Conservation (phyloP, 441 rosid species). For the Populus hybrid region DNA sequence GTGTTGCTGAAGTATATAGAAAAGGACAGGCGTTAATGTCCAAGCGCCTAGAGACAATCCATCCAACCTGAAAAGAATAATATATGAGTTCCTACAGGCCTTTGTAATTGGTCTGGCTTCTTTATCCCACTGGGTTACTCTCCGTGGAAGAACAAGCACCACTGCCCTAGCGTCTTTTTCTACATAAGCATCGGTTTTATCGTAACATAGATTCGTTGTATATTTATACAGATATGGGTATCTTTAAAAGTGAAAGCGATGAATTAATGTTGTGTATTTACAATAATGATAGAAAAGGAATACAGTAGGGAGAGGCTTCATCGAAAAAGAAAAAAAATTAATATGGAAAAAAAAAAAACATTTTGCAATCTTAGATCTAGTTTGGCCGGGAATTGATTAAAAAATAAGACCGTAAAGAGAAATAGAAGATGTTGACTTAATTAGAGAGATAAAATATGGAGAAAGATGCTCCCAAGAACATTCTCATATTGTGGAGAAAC, state of each 20-base stretch:
- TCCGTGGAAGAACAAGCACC: background rate
- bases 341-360: too few relatives aligned
- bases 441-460: too few relatives aligned
- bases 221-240: background rate
- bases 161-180: background rate
- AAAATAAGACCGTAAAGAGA: too few relatives aligned
- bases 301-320: background rate
- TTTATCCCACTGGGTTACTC: background rate
- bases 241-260: too few relatives aligned
- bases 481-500: too few relatives aligned
- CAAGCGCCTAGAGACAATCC: constrained; percentile 3
- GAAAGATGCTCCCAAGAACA: too few relatives aligned
- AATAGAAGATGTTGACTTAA: too few relatives aligned
- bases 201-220: background rate
- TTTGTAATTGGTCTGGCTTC: background rate
- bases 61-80: background rate
- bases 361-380: too few relatives aligned
- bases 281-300: background rate
- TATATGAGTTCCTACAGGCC: background rate
- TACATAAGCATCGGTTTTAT: background rate
- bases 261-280: background rate
- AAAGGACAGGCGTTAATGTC: constrained; percentile 7
- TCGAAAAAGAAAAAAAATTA: too few relatives aligned
- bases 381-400: too few relatives aligned
- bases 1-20: background rate